Base-by-base conservation (phyloP, 2,329 filamentous ascomycete genomes). In the Colletotrichum agaves region DNA sequence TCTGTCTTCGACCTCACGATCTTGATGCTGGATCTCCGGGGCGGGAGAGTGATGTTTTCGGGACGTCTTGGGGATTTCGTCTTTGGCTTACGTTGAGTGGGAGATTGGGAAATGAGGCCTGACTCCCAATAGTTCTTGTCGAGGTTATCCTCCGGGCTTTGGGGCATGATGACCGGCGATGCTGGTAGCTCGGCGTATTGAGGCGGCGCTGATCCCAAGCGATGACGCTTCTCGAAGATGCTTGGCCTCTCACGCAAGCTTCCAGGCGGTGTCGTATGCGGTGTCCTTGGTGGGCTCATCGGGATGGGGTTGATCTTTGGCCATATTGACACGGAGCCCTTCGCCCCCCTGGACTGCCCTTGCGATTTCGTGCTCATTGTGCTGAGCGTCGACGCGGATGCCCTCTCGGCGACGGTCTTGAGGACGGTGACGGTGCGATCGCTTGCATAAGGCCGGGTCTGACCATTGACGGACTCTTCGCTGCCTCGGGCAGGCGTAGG, bases 361-460 rank as follows among this genome's bases (percentile, higher is more conserved):
- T 52, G 63, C 12, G 66, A 43, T 17, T 55, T 62, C 41, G 52
- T 47, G 47, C 50, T 64, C 52, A 53, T 39, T 2, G 53, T 66
- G 17, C 56, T 7, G 27, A 64, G 6, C 10, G 58, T 63, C 27
- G 74, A 76, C 2, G 60, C 37, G 13, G 76, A 77, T 72, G 81
- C 79, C 15, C 71, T 72, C 67, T 82, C 79, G n/a, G 70, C 71
- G 5, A 81, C 76, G 1, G 80, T 75, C 11, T 78, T 77, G 19
- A 80, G 71, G 5, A 76, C 74, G 3, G 75, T 78, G 8, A 75
- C 72, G 5, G 70, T 60, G 44, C 71, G 66, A 15, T 67, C 72
- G 65, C 6, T 70, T 39, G 44, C 70, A 67, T 56, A 71, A 69
- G 17, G 64, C 58, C 49, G 72, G 68, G 35, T 61, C 50, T 1